These are phyloP conservation scores for Cryphonectria naterciae DNA, from an alignment of 2,329 filamentous ascomycete genomes.

Conservation along the genomic window DNA sequence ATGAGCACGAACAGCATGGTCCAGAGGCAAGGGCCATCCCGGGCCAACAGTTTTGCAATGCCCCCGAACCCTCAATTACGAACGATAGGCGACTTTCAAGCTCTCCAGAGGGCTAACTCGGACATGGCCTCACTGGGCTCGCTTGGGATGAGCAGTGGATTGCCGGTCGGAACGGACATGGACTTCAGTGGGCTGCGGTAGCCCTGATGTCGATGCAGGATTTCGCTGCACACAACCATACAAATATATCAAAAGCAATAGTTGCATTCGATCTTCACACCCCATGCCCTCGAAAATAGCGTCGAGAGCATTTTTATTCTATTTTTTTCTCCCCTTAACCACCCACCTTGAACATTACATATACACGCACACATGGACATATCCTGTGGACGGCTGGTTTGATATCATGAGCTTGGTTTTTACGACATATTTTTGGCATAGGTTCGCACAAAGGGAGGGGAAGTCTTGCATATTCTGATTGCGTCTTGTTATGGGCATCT, in stretches of 20 bases:
- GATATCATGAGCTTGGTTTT: slow-evolving; percentile 1
- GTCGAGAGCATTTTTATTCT: not conserved
- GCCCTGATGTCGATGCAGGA: not conserved
- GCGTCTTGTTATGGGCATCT: not conserved
- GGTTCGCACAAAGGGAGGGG: not conserved
- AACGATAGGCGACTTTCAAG: slow-evolving; percentile 55
- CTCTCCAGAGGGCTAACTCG: slow-evolving; percentile 50
- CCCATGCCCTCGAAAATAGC: not conserved
- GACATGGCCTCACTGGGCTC: slow-evolving; percentile 43
- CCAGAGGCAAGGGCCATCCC: slow-evolving; percentile 42
- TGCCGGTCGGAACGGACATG: slow-evolving; percentile 41
- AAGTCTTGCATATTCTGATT: not conserved
- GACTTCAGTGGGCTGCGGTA: slow-evolving; percentile 46
- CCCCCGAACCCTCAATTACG: slow-evolving; percentile 43
- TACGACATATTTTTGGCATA: not conserved
- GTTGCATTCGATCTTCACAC: not conserved
- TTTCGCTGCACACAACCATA: no score
- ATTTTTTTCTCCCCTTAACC: not conserved
- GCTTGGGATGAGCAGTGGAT: slow-evolving; percentile 40
- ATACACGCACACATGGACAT: not conserved
- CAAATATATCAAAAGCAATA: not conserved
- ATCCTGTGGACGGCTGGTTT: not conserved
- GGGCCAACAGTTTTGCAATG: slow-evolving; percentile 46
- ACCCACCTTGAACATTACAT: not conserved
- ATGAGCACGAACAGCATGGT: slow-evolving; percentile 35